Evolutionary conservation across 306 rosid species (phyloP).

Genomic region (Vigna trinervia): DNA sequence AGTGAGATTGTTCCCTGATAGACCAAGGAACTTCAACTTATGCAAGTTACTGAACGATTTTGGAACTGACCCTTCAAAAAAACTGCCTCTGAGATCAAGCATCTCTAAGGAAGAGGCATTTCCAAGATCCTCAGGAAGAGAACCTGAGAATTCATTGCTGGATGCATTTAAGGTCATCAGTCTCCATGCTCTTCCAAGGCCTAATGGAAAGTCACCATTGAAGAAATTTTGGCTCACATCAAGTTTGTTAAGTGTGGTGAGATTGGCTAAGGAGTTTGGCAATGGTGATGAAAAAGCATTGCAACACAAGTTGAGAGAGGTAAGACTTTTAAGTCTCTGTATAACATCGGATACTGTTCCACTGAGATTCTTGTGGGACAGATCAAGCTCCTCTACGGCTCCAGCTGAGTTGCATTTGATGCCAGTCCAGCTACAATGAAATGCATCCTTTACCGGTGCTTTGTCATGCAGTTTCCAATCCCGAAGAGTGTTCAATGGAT

Average conservation of each 20-base stretch:
- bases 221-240: constrained; percentile 90
- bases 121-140: constrained; percentile 77
- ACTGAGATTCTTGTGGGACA: constrained; percentile 89
- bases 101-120: constrained; percentile 72
- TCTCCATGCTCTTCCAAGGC: constrained; percentile 59
- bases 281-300: constrained; percentile 75
- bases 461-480: constrained; percentile 66
- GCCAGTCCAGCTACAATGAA: constrained; percentile 81
- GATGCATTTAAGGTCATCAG: constrained; percentile 69
- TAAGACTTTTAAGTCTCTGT: constrained; percentile 59
- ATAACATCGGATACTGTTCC: constrained; percentile 70
- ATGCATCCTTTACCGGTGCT: constrained; percentile 42
- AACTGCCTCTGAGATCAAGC: constrained; percentile 92
- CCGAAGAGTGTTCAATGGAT: constrained; percentile 62
- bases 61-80: constrained; percentile 76
- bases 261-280: constrained; percentile 69
- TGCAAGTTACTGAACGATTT: constrained; percentile 64
- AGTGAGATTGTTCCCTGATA: constrained; percentile 88
- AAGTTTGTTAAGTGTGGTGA: constrained; percentile 63
- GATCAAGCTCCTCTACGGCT: constrained; percentile 69
- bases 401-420: constrained; percentile 72
- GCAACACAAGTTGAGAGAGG: constrained; percentile 73
- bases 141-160: constrained; percentile 79
- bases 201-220: constrained; percentile 70
- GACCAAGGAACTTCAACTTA: constrained; percentile 91